phyloP scores from a whole-genome alignment of 2,329 filamentous ascomycete genomes.

The Colletotrichum somersetense region DNA sequence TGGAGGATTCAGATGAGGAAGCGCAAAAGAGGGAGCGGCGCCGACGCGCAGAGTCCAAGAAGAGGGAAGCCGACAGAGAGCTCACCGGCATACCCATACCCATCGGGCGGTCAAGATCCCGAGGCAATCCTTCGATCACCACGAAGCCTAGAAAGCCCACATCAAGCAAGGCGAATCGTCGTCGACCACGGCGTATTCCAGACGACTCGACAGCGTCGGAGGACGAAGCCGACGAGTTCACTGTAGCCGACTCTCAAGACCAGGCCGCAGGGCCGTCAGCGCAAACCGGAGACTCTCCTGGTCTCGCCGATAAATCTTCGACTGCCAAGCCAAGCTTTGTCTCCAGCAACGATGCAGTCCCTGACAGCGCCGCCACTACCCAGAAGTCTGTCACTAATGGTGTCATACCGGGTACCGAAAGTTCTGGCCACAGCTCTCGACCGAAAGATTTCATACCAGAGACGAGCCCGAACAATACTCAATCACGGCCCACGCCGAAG shows the following conservation, averaged over 20 bases:
- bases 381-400: slow-evolving; percentile 19
- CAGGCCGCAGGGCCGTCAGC: neutral
- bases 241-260: slow-evolving; percentile 42
- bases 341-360: slow-evolving; percentile 38
- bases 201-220: slow-evolving; percentile 25
- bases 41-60: slow-evolving; percentile 54
- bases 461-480: slow-evolving; percentile 47
- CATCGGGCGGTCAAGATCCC: slow-evolving; percentile 43
- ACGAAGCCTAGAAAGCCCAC: slow-evolving; percentile 13
- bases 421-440: slow-evolving; percentile 38
- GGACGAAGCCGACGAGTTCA: slow-evolving; percentile 36
- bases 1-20: slow-evolving; percentile 54
- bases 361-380: slow-evolving; percentile 34
- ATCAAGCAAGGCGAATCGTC: neutral
- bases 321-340: neutral
- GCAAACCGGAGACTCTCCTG: slow-evolving; percentile 2
- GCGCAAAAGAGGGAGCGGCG: slow-evolving; percentile 51
- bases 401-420: slow-evolving; percentile 20
- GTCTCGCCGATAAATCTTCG: neutral
- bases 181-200: neutral
- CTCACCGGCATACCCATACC: slow-evolving; percentile 55
- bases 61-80: slow-evolving; percentile 55
- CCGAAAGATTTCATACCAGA: slow-evolving; percentile 47
- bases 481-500: slow-evolving; percentile 13
- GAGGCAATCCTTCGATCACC: slow-evolving; percentile 24